A percentile compares a stretch with the other conserved stretches of the same genome.
Evolutionary conservation across 2,329 filamentous ascomycete species (phyloP).

Genomic region (Cercospora sp.): DNA sequence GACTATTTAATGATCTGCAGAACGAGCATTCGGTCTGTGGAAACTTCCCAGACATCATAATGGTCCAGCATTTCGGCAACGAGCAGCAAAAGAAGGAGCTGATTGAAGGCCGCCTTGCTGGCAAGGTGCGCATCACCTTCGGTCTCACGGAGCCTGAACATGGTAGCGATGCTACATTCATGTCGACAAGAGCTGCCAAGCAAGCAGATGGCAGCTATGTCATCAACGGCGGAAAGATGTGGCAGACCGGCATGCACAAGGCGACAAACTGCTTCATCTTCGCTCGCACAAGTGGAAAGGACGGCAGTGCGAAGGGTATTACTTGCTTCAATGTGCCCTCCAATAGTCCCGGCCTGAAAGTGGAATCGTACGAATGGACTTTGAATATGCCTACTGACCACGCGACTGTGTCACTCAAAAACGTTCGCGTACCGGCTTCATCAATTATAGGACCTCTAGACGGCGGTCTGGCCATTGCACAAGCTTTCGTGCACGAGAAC

Average conservation of each 20-base stretch:
- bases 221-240: slow-evolving; percentile 62
- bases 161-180: slow-evolving; percentile 64
- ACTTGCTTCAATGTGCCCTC: slow-evolving; percentile 62
- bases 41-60: slow-evolving; percentile 63
- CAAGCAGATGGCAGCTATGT: slow-evolving; percentile 52
- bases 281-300: slow-evolving; percentile 56
- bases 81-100: slow-evolving; percentile 55
- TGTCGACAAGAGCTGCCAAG: slow-evolving; percentile 56
- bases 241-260: slow-evolving; percentile 64
- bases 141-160: slow-evolving; percentile 63
- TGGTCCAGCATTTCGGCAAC: slow-evolving; percentile 62
- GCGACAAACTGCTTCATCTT: slow-evolving; percentile 65
- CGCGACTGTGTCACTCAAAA: slow-evolving; percentile 58
- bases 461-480: slow-evolving; percentile 60
- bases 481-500: slow-evolving; percentile 67
- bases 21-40: slow-evolving; percentile 64
- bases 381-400: slow-evolving; percentile 68
- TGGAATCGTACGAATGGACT: slow-evolving; percentile 64
- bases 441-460: slow-evolving; percentile 56
- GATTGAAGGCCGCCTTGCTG: slow-evolving; percentile 55
- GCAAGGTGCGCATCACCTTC: slow-evolving; percentile 59
- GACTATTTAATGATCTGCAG: slow-evolving; percentile 64
- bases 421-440: slow-evolving; percentile 57
- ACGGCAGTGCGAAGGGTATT: slow-evolving; percentile 58
- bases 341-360: slow-evolving; percentile 53